phyloP scores from a whole-genome alignment of 1,284 basidiomycete species.

The Wallemia mellicola region DNA sequence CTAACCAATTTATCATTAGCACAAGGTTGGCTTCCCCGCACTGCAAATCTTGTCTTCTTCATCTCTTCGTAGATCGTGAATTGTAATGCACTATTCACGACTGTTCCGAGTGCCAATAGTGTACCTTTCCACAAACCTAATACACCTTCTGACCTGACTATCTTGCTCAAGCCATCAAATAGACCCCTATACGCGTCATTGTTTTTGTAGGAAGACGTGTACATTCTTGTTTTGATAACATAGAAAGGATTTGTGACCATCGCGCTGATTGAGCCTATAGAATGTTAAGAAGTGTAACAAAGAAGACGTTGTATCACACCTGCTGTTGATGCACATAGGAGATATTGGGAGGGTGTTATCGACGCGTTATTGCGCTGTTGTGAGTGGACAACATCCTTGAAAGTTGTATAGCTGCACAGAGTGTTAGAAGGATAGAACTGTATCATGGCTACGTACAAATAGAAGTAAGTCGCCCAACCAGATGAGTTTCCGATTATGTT shows the following conservation, averaged over 20 bases:
- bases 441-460: conserved; percentile 30
- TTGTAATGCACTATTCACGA: conserved; percentile 82
- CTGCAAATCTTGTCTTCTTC: conserved; percentile 60
- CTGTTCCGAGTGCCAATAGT: conserved; percentile 62
- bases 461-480: conserved; percentile 90
- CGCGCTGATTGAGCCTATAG: conserved; percentile 58
- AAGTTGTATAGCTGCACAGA: background rate
- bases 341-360: conserved; percentile 46
- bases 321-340: conserved; percentile 59
- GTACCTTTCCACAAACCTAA: conserved; percentile 66
- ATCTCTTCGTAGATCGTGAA: conserved; percentile 92
- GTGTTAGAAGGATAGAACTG: background rate
- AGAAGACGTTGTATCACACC: conserved; percentile 34
- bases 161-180: conserved; percentile 44
- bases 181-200: conserved; percentile 44
- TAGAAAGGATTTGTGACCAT: conserved; percentile 93
- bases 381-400: background rate
- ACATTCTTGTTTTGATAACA: conserved; percentile 96
- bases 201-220: conserved; percentile 39
- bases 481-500: conserved; percentile 86
- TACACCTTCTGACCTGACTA: conserved; percentile 42
- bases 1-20: conserved; percentile 59
- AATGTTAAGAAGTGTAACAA: background rate
- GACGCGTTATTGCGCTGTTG: background rate
- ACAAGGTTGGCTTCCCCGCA: conserved; percentile 30